These are phyloP conservation scores for Chlorociboria aeruginascens DNA, from an alignment of 495 filamentous ascomycete genomes.

Conservation along the genomic window DNA sequence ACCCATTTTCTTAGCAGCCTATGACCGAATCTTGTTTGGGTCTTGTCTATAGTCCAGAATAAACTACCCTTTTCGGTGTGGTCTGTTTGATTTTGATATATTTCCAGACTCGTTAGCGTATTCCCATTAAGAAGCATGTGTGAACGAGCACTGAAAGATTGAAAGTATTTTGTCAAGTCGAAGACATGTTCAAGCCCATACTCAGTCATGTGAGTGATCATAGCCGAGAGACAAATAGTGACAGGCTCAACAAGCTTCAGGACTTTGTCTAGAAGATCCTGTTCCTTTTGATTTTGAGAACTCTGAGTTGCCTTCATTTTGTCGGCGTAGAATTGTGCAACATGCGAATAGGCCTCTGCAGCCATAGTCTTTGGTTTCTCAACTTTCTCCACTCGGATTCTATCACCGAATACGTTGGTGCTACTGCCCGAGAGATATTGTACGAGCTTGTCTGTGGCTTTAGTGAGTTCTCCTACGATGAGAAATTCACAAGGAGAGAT, in stretches of 20 bases:
- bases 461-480: slow-evolving; percentile 87
- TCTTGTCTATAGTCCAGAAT: slow-evolving; percentile 93
- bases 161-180: slow-evolving; percentile 93
- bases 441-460: slow-evolving; percentile 86
- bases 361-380: slow-evolving; percentile 72
- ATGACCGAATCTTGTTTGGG: slow-evolving; percentile 79
- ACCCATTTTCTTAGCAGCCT: slow-evolving; percentile 90
- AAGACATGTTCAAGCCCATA: slow-evolving; percentile 96
- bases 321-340: slow-evolving; percentile 86
- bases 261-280: slow-evolving; percentile 70
- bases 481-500: slow-evolving; percentile 94
- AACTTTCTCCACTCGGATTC: slow-evolving; percentile 69
- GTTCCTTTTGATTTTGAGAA: slow-evolving; percentile 31
- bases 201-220: slow-evolving; percentile 89
- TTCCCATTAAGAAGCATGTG: slow-evolving; percentile 97
- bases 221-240: slow-evolving; percentile 85
- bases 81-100: slow-evolving; percentile 93
- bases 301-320: slow-evolving; percentile 50
- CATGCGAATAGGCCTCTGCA: slow-evolving; percentile 74
- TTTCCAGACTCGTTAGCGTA: slow-evolving; percentile 84
- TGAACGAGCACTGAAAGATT: slow-evolving; percentile 86
- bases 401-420: slow-evolving; percentile 88
- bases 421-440: slow-evolving; percentile 77
- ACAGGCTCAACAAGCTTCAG: slow-evolving; percentile 74
- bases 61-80: slow-evolving; percentile 76